phyloP scores from a whole-genome alignment of 345 rosid species.

The Hibiscus syriacus region DNA sequence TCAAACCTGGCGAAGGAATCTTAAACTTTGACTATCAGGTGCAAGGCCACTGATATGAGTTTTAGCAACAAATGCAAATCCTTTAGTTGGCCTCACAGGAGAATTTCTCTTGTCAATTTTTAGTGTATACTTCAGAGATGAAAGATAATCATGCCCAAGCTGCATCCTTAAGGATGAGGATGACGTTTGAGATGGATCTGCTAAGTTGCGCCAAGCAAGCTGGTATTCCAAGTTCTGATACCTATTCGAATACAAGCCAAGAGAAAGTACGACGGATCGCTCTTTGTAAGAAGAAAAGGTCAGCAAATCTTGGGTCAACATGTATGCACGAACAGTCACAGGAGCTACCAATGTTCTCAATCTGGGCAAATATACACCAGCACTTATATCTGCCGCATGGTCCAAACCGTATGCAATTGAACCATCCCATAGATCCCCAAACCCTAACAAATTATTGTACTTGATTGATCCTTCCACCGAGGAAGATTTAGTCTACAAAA shows the following conservation, averaged over 20 bases:
- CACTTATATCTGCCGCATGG: slow-evolving; percentile 66
- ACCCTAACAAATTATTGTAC: slow-evolving; percentile 77
- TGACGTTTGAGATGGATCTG: slow-evolving; percentile 65
- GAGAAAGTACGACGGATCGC: slow-evolving; percentile 67
- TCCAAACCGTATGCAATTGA: slow-evolving; percentile 75
- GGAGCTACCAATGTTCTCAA: slow-evolving; percentile 55
- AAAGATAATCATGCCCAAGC: slow-evolving; percentile 76
- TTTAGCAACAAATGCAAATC: slow-evolving; percentile 68
- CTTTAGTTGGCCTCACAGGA: slow-evolving; percentile 65
- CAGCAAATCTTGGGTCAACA: slow-evolving; percentile 82
- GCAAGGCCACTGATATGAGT: slow-evolving; percentile 83
- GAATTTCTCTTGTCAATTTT: slow-evolving; percentile 75
- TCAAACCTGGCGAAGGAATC: slow-evolving; percentile 78
- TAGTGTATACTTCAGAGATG: slow-evolving; percentile 70
- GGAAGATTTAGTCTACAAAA: slow-evolving; percentile 71
- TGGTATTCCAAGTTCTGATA: slow-evolving; percentile 69
- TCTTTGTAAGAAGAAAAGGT: slow-evolving; percentile 78
- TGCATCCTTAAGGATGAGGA: slow-evolving; percentile 69
- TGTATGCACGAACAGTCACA: slow-evolving; percentile 50
- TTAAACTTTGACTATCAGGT: slow-evolving; percentile 78
- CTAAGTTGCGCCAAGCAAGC: slow-evolving; percentile 67
- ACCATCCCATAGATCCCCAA: slow-evolving; percentile 91
- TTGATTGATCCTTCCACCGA: slow-evolving; percentile 72
- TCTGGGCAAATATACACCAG: slow-evolving; percentile 70
- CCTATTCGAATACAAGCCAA: slow-evolving; percentile 60